phyloP scores from a whole-genome alignment of 129 eudicot genomes.

The Ambrosia artemisiifolia region DNA sequence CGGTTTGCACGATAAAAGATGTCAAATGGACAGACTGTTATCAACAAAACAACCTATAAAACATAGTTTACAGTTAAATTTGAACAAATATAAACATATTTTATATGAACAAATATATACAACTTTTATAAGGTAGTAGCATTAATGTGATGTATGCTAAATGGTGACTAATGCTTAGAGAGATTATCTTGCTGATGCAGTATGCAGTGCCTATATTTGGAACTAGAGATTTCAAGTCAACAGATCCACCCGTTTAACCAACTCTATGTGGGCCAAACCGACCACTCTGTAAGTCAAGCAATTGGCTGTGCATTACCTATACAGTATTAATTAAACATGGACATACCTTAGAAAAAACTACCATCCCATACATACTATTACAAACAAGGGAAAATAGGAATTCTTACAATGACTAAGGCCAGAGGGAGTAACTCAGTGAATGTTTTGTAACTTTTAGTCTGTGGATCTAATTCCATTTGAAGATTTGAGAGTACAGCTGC shows the following conservation, averaged over 20 bases:
- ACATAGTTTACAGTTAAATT: neutral
- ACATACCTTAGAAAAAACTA: neutral
- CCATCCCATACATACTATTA: neutral
- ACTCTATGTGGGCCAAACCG: neutral
- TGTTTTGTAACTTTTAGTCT: constrained; percentile 33
- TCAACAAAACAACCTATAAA: constrained; percentile 47
- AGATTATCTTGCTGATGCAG: neutral
- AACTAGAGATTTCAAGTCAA: neutral
- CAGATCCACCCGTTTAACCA: neutral
- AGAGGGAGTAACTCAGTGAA: constrained; percentile 55
- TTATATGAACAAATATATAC: too few species aligned
- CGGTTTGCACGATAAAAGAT: constrained; percentile 62
- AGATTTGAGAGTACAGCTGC: constrained; percentile 55
- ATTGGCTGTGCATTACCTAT: neutral
- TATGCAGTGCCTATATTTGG: neutral
- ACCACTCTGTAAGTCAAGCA: neutral
- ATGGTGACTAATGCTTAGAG: neutral
- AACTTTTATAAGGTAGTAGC: neutral
- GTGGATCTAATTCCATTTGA: constrained; percentile 50
- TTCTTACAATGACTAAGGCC: constrained; percentile 48
- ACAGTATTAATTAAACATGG: neutral
- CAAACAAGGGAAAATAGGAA: neutral
- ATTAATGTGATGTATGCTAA: neutral
- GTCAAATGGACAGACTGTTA: constrained; percentile 65
- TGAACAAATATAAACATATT: neutral